Conservation (phyloP, 192 early-diverging fungal species). For the Lobosporangium transversale region DNA sequence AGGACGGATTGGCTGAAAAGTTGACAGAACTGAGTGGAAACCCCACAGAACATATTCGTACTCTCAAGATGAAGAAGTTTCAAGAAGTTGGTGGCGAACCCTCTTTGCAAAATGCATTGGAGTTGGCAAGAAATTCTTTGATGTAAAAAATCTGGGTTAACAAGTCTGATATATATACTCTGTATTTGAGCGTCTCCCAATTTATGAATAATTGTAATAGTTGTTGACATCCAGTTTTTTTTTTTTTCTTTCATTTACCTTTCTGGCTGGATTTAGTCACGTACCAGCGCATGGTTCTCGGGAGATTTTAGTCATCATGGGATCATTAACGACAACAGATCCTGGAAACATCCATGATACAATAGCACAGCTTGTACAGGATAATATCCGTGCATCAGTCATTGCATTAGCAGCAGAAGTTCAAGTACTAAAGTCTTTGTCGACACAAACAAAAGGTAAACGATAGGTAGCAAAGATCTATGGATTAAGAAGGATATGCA, state of each 20-base stretch:
- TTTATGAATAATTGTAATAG: too few relatives aligned
- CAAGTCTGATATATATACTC: too few relatives aligned
- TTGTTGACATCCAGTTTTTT: too few relatives aligned
- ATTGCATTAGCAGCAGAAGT: conserved; percentile 94
- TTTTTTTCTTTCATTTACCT: too few relatives aligned
- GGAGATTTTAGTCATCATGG: conserved; percentile 89
- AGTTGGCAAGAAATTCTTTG: conserved; percentile 80
- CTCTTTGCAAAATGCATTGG: conserved; percentile 92
- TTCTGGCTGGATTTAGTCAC: conserved; percentile 63
- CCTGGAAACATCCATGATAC: conserved; percentile 92
- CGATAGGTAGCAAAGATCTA: too few relatives aligned
- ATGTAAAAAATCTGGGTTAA: conserved; percentile 51
- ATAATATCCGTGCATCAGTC: conserved; percentile 85
- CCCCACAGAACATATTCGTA: conserved; percentile 82
- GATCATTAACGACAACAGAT: conserved; percentile 92
- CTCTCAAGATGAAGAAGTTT: conserved; percentile 71
- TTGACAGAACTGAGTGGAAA: conserved; percentile 87
- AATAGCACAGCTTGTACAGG: conserved; percentile 67
- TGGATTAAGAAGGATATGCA: too few relatives aligned
- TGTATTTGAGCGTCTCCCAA: too few relatives aligned
- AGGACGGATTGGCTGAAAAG: conserved; percentile 88
- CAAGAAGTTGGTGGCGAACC: conserved; percentile 85
- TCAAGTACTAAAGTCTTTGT: conserved; percentile 78
- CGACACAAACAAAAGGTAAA: conserved; percentile 78
- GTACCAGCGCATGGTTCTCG: conserved; percentile 91